These are phyloP conservation scores for Globisporangium rhizosaccharum DNA, from an alignment of 352 stramenopile species.

Conservation along the genomic window DNA sequence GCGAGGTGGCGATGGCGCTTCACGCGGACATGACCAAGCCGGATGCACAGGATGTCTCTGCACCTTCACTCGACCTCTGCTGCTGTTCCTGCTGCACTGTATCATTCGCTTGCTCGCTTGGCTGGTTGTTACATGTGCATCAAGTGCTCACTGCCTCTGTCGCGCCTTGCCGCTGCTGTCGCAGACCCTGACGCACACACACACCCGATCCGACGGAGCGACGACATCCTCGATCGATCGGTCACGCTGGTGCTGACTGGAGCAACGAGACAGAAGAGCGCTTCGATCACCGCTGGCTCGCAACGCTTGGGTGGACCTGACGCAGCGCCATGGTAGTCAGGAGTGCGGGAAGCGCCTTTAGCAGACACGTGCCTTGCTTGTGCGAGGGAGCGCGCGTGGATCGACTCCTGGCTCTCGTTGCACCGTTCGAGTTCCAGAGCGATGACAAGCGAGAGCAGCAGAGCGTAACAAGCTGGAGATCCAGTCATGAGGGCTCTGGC, in stretches of 20 bases:
- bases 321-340: too few species aligned
- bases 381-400: background rate
- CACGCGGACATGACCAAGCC: background rate
- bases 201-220: background rate
- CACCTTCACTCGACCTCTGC: background rate
- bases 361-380: background rate
- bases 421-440: background rate
- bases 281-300: too few species aligned
- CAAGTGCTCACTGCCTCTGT: background rate
- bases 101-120: background rate
- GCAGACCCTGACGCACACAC: background rate
- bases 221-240: too few species aligned
- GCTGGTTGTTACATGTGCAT: background rate
- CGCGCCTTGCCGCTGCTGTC: background rate
- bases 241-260: too few species aligned
- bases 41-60: conserved; percentile 15
- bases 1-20: background rate
- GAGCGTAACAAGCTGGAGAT: too few species aligned
- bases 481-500: too few species aligned
- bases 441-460: too few species aligned
- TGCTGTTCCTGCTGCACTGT: background rate
- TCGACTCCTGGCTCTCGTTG: background rate
- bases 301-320: too few species aligned
- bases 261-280: too few species aligned
- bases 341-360: background rate